Evolutionary conservation across 257 asterid species (phyloP).

Genomic region (Ocimum tenuiflorum): DNA sequence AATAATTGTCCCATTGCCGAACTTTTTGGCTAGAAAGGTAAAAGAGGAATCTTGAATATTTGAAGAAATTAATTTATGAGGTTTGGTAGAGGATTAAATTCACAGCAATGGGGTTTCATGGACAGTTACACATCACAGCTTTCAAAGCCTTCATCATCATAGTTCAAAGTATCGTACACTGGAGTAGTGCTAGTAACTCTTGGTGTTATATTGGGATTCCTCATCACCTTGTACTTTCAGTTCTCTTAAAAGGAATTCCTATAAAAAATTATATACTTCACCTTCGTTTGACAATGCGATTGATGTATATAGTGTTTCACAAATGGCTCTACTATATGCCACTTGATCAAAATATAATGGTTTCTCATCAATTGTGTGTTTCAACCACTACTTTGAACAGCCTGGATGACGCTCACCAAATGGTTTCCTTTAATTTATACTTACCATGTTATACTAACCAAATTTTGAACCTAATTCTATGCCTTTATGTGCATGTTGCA

Average conservation of each 20-base stretch:
- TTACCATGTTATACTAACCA: neutral
- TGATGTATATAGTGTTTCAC: too few relatives aligned
- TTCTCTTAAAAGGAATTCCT: too few relatives aligned
- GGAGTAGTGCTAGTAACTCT: too few relatives aligned
- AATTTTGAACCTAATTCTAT: neutral
- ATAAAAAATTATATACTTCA: too few relatives aligned
- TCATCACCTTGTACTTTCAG: too few relatives aligned
- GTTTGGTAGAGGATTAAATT: neutral
- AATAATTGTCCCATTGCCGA: too few relatives aligned
- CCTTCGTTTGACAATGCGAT: too few relatives aligned
- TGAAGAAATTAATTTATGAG: neutral
- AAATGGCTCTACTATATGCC: too few relatives aligned
- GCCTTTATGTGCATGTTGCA: slow-evolving; percentile 31
- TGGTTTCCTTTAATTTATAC: slow-evolving; percentile 2
- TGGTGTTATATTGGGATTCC: too few relatives aligned
- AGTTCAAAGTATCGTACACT: neutral
- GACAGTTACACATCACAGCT: neutral
- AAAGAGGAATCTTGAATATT: too few relatives aligned
- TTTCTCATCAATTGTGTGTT: neutral
- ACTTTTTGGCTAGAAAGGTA: too few relatives aligned
- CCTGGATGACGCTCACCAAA: neutral
- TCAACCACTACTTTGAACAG: neutral
- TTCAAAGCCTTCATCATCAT: neutral
- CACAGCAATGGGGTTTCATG: neutral
- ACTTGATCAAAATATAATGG: too few relatives aligned